Evolutionary conservation across 2,329 filamentous ascomycete genomes (phyloP), one percentile per base, ranked within the genome.

Genomic region (Coniochaeta sp.): DNA sequence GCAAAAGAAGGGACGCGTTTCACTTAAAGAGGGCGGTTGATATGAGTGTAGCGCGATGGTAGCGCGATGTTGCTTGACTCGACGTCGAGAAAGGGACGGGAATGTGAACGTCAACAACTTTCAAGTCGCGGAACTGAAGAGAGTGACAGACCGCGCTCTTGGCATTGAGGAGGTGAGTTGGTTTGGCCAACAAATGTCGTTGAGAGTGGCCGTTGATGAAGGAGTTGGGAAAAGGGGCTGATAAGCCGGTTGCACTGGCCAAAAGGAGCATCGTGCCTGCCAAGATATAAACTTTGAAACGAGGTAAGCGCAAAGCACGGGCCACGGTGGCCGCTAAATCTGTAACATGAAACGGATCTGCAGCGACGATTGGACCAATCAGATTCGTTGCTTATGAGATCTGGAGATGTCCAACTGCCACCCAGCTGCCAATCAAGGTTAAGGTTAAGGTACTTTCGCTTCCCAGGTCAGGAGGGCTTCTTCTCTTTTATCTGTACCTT

Each of bases 141-240:
- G 38, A 42, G 38, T 42, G 38, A n/a, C 38, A 42, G 38, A 42
- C 38, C 38, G 20, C 38, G 38, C 22, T 22, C 38, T 42, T 42
- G 38, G 38, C 38, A n/a, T 22, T 42, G 38, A 22, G 26, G 18
- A n/a, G n/a, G 18, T 26, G 7, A 13, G 20, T 42, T 42, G 38
- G 38, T 24, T 24, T 42, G 38, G n/a, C n/a, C n/a, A n/a, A n/a
- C n/a, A n/a, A n/a, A n/a, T n/a, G n/a, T n/a, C n/a, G n/a, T n/a
- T n/a, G n/a, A n/a, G 10, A 26, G 20, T 35, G 6, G 38, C 10
- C 20, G 12, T 24, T 9, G 18, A 26, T 42, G 38, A 42, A 26
- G 22, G 38, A 22, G n/a, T 13, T 10, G 3, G n/a, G 38, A 24
- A 42, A 42, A 42, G 38, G 38, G 38, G 38, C 20, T 14, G 38